A percentile compares a stretch with the other conserved stretches of the same genome.
phyloP scores from a whole-genome alignment of 2,329 filamentous ascomycete genomes.

The Samsoniella hepiali region DNA sequence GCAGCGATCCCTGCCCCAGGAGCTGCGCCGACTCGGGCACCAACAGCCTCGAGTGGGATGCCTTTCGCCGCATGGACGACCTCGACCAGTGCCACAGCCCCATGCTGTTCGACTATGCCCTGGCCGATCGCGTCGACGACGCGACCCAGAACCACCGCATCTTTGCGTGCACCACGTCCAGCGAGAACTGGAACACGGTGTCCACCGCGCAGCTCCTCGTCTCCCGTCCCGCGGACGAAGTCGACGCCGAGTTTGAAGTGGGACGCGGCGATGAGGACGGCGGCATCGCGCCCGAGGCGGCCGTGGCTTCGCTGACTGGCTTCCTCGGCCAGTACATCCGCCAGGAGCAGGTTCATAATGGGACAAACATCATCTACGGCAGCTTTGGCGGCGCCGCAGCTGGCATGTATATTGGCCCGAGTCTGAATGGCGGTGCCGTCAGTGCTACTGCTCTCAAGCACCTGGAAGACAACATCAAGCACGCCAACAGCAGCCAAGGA shows the following conservation, averaged over 20 bases:
- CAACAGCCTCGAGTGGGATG: constrained; percentile 7
- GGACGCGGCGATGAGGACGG: background rate
- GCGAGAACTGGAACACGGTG: background rate
- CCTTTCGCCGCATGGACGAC: constrained; percentile 9
- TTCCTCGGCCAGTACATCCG: background rate
- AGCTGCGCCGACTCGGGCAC: constrained; percentile 5
- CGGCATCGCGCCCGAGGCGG: background rate
- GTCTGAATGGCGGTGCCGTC: constrained; percentile 12
- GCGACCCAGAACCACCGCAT: background rate
- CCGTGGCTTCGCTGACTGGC: background rate
- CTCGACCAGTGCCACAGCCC: constrained; percentile 5
- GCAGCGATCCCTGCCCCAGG: background rate
- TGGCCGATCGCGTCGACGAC: constrained; percentile 7
- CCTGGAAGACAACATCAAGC: constrained; percentile 20
- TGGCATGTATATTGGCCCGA: background rate
- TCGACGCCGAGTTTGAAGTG: constrained; percentile 1
- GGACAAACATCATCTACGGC: constrained; percentile 2
- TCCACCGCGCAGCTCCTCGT: background rate
- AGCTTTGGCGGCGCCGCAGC: constrained; percentile 2
- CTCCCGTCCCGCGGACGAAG: background rate
- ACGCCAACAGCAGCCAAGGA: constrained; percentile 4
- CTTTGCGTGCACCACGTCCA: constrained; percentile 7
- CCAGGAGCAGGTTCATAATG: background rate
- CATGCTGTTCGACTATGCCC: constrained; percentile 8
- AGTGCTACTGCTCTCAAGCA: constrained; percentile 23